Percentiles rank a stretch among this genome's conserved stretches.
Conservation (phyloP, 177 flowering plant species). For the Vitis hybrid region DNA sequence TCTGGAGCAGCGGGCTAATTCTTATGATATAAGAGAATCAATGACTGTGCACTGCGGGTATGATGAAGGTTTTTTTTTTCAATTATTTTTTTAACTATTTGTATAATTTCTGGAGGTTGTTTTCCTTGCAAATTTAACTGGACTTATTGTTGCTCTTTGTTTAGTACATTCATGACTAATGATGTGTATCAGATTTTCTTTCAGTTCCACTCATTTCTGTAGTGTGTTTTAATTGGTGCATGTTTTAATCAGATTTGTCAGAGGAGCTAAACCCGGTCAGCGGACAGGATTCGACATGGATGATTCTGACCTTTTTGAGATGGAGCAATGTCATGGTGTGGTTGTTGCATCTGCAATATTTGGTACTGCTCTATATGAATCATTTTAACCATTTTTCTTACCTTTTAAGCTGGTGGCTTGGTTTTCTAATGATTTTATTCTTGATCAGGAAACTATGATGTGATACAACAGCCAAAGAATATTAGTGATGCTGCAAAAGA, state of each 20-base stretch:
- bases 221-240: slow-evolving; percentile 3
- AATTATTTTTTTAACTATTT: not conserved
- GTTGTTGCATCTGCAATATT: slow-evolving; percentile 95
- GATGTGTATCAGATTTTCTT: not conserved
- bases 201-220: not conserved
- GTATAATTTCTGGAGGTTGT: not conserved
- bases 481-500: slow-evolving; percentile 39
- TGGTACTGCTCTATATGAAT: slow-evolving; percentile 35
- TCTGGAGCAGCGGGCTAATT: slow-evolving; percentile 70
- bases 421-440: slow-evolving; percentile 3
- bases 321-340: slow-evolving; percentile 84
- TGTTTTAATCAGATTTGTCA: slow-evolving; percentile 62
- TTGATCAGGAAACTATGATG: slow-evolving; percentile 44
- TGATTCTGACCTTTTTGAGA: slow-evolving; percentile 73
- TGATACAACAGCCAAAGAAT: slow-evolving; percentile 40
- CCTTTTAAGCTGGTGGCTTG: not conserved
- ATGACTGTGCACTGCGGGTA: slow-evolving; percentile 99
- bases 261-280: slow-evolving; percentile 80
- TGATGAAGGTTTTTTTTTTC: slow-evolving; percentile 15
- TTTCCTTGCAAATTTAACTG: not conserved
- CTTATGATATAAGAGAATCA: slow-evolving; percentile 80
- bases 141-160: not conserved
- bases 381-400: not conserved
- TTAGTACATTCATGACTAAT: not conserved
- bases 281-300: slow-evolving; percentile 91